Conservation (phyloP, 2,329 filamentous ascomycete genomes). For the Aureobasidium uvarum region DNA sequence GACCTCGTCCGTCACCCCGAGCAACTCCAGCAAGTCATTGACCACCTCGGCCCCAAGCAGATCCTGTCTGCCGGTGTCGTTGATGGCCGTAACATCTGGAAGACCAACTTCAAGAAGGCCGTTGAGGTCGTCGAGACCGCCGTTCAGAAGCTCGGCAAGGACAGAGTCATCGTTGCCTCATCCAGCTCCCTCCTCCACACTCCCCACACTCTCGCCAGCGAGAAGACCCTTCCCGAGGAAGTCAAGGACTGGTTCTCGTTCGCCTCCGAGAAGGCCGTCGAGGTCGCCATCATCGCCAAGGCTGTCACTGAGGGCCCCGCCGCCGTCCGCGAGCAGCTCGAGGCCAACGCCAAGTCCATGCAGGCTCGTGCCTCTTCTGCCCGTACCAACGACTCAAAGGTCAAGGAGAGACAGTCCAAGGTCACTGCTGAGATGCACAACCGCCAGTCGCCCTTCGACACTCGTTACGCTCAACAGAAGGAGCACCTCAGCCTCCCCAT, state of each 20-base stretch:
- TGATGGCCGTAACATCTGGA: conserved; percentile 99
- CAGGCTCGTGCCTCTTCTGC: conserved; percentile 86
- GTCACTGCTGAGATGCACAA: conserved; percentile 83
- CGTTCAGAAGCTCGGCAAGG: conserved; percentile 94
- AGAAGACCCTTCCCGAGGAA: conserved; percentile 96
- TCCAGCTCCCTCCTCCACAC: conserved; percentile 98
- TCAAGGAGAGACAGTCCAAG: conserved; percentile 93
- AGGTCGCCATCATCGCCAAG: conserved; percentile 93
- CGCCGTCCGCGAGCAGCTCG: conserved; percentile 80
- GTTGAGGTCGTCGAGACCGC: conserved; percentile 88
- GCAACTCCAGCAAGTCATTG: conserved; percentile 84
- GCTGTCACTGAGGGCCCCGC: conserved; percentile 91
- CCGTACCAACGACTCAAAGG: conserved; percentile 94
- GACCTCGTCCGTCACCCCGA: conserved; percentile 98
- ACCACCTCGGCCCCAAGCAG: conserved; percentile 82
- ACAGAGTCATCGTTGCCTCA: conserved; percentile 93
- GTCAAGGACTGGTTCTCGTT: conserved; percentile 99
- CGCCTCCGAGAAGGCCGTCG: conserved; percentile 87
- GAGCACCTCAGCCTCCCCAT: conserved; percentile 88
- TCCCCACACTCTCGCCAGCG: conserved; percentile 93
- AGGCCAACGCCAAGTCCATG: conserved; percentile 95
- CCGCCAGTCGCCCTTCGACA: conserved; percentile 85
- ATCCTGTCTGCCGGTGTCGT: conserved; percentile 94
- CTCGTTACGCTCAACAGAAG: conserved; percentile 83
- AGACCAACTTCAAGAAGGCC: conserved; percentile 97